A percentile compares a stretch with the other conserved stretches of the same genome.
phyloP scores from a whole-genome alignment of 179 eudicot genomes.

The Amaranthus tricolor region DNA sequence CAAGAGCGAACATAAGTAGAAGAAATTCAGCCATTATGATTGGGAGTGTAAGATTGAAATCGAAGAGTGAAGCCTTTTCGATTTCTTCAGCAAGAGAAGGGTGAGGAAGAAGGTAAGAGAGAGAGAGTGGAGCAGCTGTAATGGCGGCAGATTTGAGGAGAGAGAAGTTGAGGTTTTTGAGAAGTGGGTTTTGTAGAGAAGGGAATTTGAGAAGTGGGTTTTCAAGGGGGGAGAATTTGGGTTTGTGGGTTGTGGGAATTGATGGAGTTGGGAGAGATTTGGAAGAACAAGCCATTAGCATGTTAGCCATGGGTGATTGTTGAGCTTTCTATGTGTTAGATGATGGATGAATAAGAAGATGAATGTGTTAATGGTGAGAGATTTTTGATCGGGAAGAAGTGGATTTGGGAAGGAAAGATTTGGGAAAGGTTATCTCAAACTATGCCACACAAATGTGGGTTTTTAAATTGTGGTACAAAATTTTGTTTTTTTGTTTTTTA shows the following conservation, averaged over 20 bases:
- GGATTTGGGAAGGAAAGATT: background rate
- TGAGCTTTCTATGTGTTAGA: background rate
- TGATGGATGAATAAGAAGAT: background rate
- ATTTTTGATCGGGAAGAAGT: background rate
- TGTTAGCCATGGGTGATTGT: slow-evolving; percentile 52
- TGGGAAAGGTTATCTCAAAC: slow-evolving; percentile 28
- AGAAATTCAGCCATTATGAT: slow-evolving; percentile 73
- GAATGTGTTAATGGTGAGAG: background rate
- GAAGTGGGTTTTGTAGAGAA: slow-evolving; percentile 17
- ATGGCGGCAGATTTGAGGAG: slow-evolving; percentile 31
- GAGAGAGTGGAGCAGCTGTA: slow-evolving; percentile 36
- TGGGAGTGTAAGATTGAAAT: slow-evolving; percentile 87
- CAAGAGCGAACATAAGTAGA: slow-evolving; percentile 80
- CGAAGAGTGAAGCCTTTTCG: slow-evolving; percentile 85
- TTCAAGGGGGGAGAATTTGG: slow-evolving; percentile 22
- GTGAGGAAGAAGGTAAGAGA: slow-evolving; percentile 53
- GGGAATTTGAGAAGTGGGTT: slow-evolving; percentile 22
- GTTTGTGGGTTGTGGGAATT: slow-evolving; percentile 16
- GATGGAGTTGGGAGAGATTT: slow-evolving; percentile 29
- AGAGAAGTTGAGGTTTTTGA: slow-evolving; percentile 26
- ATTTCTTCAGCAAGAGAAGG: slow-evolving; percentile 77
- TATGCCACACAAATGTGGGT: slow-evolving; percentile 33
- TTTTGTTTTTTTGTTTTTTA: background rate
- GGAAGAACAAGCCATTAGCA: slow-evolving; percentile 60
- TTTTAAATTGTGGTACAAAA: slow-evolving; percentile 16